Base-by-base conservation (phyloP, 371 early-diverging fungal genomes). In the Mortierella sp. region DNA sequence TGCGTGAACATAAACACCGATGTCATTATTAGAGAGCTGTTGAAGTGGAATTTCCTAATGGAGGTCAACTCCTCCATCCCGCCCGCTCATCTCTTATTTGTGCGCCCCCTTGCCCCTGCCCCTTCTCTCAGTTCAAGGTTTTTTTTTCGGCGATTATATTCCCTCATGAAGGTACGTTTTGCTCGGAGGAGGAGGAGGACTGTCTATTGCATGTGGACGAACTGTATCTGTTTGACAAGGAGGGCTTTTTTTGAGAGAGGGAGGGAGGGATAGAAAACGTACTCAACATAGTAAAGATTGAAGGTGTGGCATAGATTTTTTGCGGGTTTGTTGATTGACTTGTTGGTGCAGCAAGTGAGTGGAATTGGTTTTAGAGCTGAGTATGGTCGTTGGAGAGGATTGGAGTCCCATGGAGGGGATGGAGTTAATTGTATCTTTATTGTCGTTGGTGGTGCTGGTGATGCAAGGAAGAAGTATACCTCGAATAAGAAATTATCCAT, bases 401-500 rank as follows among this genome's bases (percentile, higher is more conserved):
- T 51, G 51, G 51, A 51, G 51, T 51, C 51, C 18, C 51, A 63
- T 63, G 38, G 65, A 63, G 68, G 41, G 1, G 38, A 68, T 68
- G 68, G 68, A 38, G 68, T 2, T 24, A 24, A 35, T 29, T 29
- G 58, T 27, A 27, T 58, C 18, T 18, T 5, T 63, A 16, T 16
- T 35, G 2, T 35, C 16, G 35, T 12, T 60, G 12, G 16, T 3
- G 38, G 68, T 63, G 38, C 27, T 56, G 24, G 56, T 56, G 18
- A 16, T 32, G 24, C 38, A 21, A 38, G 21, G 7, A 68, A 41
- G 7, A 38, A 63, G 5, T 24, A 24, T 29, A 18, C 18, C 68
- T 68, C 68, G 68, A 68, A 68, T 68, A 68, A 68, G 68, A 18
- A 68, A 68, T 68, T 68, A 68, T 68, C 24, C n/a, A 38, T 38